Percentiles rank a stretch among this genome's conserved stretches.
phyloP scores from a whole-genome alignment of 2,329 filamentous ascomycete species.

The Cytospora piceae region DNA sequence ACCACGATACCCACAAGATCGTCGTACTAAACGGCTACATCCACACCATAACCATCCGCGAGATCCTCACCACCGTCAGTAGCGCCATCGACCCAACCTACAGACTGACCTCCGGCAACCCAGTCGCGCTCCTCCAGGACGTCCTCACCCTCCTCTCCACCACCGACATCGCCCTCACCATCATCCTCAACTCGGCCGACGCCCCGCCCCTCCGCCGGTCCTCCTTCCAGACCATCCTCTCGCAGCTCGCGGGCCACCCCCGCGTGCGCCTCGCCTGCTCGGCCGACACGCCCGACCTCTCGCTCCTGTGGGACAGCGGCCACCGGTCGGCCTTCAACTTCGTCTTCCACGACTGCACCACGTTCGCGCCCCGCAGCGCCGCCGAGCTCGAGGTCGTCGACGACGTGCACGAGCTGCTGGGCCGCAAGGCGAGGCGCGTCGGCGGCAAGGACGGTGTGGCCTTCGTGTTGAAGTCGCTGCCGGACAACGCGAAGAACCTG shows the following conservation, averaged over 20 bases:
- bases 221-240: constrained; percentile 71
- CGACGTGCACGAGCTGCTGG: constrained; percentile 84
- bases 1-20: constrained; percentile 59
- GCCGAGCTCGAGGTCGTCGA: constrained; percentile 84
- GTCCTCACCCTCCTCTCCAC: constrained; percentile 65
- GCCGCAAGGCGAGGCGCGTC: constrained; percentile 75
- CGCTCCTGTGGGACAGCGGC: constrained; percentile 86
- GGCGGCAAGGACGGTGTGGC: constrained; percentile 90
- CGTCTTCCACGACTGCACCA: constrained; percentile 92
- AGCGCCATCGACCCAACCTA: constrained; percentile 59
- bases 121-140: constrained; percentile 68
- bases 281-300: constrained; percentile 84
- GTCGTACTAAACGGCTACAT: constrained; percentile 88
- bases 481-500: constrained; percentile 87
- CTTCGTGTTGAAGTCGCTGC: constrained; percentile 87
- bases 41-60: constrained; percentile 65
- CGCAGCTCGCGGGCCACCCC: constrained; percentile 75
- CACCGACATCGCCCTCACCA: constrained; percentile 56
- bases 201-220: constrained; percentile 73
- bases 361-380: constrained; percentile 71
- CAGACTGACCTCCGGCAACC: constrained; percentile 62
- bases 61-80: constrained; percentile 71
- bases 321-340: constrained; percentile 84
- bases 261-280: constrained; percentile 76
- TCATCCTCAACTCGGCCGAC: constrained; percentile 88